phyloP scores from a whole-genome alignment of 2,329 filamentous ascomycete genomes.

The Aspergillus phoenicis region DNA sequence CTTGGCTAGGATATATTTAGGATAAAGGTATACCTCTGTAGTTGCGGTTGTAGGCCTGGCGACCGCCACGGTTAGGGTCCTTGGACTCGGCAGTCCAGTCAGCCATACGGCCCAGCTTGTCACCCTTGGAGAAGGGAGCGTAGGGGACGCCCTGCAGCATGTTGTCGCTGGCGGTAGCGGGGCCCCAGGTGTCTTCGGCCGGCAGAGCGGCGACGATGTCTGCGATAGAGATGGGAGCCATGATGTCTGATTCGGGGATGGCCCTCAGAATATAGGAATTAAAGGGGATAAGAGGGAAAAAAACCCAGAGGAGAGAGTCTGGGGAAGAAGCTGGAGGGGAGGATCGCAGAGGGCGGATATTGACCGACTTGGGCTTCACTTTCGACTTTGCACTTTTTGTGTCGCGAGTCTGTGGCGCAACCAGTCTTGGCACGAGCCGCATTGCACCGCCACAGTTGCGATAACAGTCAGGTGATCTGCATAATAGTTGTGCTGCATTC shows the following conservation, averaged over 20 bases:
- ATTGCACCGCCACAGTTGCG: slow-evolving; percentile 10
- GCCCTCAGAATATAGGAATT: neutral
- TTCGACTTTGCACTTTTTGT: slow-evolving; percentile 23
- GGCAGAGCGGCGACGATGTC: slow-evolving; percentile 73
- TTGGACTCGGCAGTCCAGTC: slow-evolving; percentile 96
- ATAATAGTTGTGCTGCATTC: neutral
- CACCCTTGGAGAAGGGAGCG: slow-evolving; percentile 96
- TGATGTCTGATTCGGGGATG: slow-evolving; percentile 25
- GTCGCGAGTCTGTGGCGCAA: slow-evolving; percentile 24
- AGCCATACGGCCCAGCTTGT: slow-evolving; percentile 98
- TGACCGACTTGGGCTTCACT: slow-evolving; percentile 10
- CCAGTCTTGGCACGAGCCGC: slow-evolving; percentile 15
- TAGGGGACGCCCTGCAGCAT: slow-evolving; percentile 94
- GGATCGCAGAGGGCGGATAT: slow-evolving; percentile 19
- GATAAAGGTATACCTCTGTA: slow-evolving; percentile 70
- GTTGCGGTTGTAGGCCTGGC: slow-evolving; percentile 88
- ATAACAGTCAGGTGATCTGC: neutral
- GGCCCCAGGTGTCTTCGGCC: slow-evolving; percentile 83
- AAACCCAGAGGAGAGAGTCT: neutral
- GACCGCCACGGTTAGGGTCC: slow-evolving; percentile 68
- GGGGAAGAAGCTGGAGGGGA: slow-evolving; percentile 7
- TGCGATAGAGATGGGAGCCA: slow-evolving; percentile 60
- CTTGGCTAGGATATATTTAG: slow-evolving; percentile 1
- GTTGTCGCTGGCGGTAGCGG: slow-evolving; percentile 77
- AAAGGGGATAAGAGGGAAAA: neutral